Base-by-base conservation (phyloP, 768 basidiomycete genomes). In the Tylopilus rubrobrunneus region DNA sequence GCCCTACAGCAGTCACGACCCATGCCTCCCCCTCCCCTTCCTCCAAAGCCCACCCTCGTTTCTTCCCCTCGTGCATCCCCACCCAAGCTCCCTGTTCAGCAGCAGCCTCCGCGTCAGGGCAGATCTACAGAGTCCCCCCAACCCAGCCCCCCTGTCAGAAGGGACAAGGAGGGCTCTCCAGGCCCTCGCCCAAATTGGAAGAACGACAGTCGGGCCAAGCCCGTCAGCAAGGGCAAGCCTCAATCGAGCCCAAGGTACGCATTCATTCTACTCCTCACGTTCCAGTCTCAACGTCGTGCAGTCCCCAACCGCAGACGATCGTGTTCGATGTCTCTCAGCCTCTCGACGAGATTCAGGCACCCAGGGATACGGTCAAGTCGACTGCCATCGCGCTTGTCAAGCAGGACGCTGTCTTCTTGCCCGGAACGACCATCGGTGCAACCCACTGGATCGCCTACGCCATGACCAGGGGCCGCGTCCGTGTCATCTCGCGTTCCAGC, bases 391-490 rank as follows among this genome's bases (percentile, higher is more conserved):
- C 91, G 15, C 78, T 93, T 45, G 89, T 93, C 65, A 88, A 84
- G 70, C 89, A 92, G 58, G 91, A 93, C 55, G 75, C 89, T 17
- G 80, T 86, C 27, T 93, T 92, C 73, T 74, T 92, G 53, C 88
- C 87, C 42, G 91, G 91, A 17, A 86, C 87, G 12, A 93, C 91
- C 33, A 93, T 93, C 51, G 91, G 90, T 10, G 91, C 91, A 14
- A 92, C 91, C 5, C 87, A 90, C 64, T 93, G 92, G 89, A 91
- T 93, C 55, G 91, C 91, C 17, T 93, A 93, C 64, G 91, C 90
- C 25, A 93, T 93, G 91, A 92, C 87, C 5, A 84, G 86, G 74
- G 89, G 87, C 83, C 90, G 91, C 55, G 87, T 93, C 48, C 87
- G 91, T 41, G 87, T 93, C 49, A 93, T 93, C 55, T 92, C 89